These are phyloP conservation scores for Zizania latifolia DNA, from an alignment of 176 grass and related monocot species.

Conservation along the genomic window DNA sequence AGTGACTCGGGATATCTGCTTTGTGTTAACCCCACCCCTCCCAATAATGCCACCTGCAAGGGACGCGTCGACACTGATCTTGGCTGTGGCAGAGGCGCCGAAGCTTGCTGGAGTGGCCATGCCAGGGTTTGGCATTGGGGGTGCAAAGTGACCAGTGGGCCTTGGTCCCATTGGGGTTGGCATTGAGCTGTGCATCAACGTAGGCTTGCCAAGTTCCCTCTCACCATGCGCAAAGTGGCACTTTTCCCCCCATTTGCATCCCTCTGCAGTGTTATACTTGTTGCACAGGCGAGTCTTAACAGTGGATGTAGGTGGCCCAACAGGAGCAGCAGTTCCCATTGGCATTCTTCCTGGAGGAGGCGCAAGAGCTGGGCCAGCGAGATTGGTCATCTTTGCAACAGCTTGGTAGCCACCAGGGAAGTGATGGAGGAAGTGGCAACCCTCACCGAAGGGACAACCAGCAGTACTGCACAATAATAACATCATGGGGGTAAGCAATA, in stretches of 20 bases:
- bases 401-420: slow-evolving; percentile 64
- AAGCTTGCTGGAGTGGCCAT: slow-evolving; percentile 53
- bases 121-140: slow-evolving; percentile 24
- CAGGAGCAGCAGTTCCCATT: slow-evolving; percentile 4
- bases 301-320: slow-evolving; percentile 26
- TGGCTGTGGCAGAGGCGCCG: slow-evolving; percentile 68
- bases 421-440: slow-evolving; percentile 79
- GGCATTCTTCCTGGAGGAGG: slow-evolving; percentile 40
- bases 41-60: slow-evolving; percentile 72
- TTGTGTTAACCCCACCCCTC: slow-evolving; percentile 69
- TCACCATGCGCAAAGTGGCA: slow-evolving; percentile 87
- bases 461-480: slow-evolving; percentile 46
- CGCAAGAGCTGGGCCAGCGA: slow-evolving; percentile 29
- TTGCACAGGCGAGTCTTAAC: slow-evolving; percentile 71
- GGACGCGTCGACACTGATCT: slow-evolving; percentile 70
- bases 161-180: slow-evolving; percentile 26
- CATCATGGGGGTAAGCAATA: slow-evolving; percentile 15
- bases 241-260: slow-evolving; percentile 74
- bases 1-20: slow-evolving; percentile 67
- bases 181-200: slow-evolving; percentile 34
- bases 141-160: slow-evolving; percentile 22
- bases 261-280: slow-evolving; percentile 76
- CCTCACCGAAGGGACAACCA: slow-evolving; percentile 79
- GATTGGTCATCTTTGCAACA: slow-evolving; percentile 65
- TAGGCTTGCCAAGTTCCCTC: slow-evolving; percentile 59